phyloP scores from a whole-genome alignment of 2,329 filamentous ascomycete species.

The Teratosphaeria nubilosa region DNA sequence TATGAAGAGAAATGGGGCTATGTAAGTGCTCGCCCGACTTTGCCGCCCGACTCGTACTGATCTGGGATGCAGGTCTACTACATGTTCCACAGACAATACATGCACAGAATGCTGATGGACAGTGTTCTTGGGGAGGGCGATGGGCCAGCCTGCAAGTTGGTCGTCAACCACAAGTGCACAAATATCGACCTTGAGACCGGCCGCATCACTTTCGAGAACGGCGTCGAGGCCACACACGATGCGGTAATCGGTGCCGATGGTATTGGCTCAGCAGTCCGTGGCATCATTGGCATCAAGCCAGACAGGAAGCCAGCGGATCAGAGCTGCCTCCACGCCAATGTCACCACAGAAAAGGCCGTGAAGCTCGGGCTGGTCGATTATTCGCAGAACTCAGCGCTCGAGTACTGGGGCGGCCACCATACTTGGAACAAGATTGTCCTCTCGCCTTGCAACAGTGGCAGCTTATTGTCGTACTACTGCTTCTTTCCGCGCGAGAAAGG shows the following conservation, averaged over 20 bases:
- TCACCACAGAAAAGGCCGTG: conserved; percentile 51
- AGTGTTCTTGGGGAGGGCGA: conserved; percentile 45
- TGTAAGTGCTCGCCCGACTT: conserved; percentile 24
- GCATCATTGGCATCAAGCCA: conserved; percentile 52
- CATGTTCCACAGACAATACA: conserved; percentile 60
- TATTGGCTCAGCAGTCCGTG: conserved; percentile 55
- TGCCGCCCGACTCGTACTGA: background rate
- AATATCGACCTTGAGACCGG: conserved; percentile 40
- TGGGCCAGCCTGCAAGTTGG: conserved; percentile 43
- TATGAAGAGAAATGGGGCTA: conserved; percentile 57
- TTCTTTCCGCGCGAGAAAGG: conserved; percentile 54
- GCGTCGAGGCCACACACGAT: conserved; percentile 42
- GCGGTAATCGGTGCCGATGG: conserved; percentile 56
- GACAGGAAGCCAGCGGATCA: conserved; percentile 50
- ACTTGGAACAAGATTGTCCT: conserved; percentile 59
- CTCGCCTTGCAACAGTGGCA: conserved; percentile 57
- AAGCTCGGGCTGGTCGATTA: conserved; percentile 53
- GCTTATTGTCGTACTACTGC: conserved; percentile 58
- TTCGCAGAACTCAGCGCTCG: conserved; percentile 48
- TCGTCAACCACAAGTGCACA: conserved; percentile 44
- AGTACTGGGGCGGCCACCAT: conserved; percentile 62
- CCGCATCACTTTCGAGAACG: conserved; percentile 46
- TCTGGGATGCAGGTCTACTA: conserved; percentile 38
- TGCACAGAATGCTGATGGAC: conserved; percentile 58
- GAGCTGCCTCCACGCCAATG: conserved; percentile 56